These are phyloP conservation scores for Chlamydomonas sphaeroides DNA, from an alignment of 139 green algal species.

Conservation along the genomic window DNA sequence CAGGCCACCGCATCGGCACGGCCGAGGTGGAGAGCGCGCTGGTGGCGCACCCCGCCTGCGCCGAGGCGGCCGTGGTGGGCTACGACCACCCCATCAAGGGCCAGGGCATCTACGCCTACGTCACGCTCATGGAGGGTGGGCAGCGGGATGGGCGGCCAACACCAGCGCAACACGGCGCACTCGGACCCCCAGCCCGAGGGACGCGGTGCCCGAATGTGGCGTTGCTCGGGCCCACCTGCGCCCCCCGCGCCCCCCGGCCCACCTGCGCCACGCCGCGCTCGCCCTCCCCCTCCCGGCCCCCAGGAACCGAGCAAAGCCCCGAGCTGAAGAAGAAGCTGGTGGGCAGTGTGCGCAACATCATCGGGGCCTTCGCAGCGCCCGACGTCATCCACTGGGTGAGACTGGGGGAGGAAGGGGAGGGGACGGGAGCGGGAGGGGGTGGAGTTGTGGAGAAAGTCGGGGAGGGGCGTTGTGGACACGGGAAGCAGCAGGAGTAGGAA, in stretches of 20 bases:
- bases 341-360: slow-evolving; percentile 53
- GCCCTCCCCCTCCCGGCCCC: too few relatives aligned
- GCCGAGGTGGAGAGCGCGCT: slow-evolving; percentile 96
- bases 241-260: too few relatives aligned
- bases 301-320: slow-evolving; percentile 28
- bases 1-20: slow-evolving; percentile 93
- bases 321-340: slow-evolving; percentile 51
- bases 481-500: neutral
- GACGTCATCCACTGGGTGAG: slow-evolving; percentile 95
- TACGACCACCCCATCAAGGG: slow-evolving; percentile 91
- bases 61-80: slow-evolving; percentile 93
- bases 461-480: neutral
- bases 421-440: neutral
- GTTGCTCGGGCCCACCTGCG: too few relatives aligned
- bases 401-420: neutral
- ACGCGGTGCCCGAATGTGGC: too few relatives aligned
- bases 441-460: neutral
- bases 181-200: too few relatives aligned
- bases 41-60: slow-evolving; percentile 77
- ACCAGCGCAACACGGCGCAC: too few relatives aligned
- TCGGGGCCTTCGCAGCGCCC: slow-evolving; percentile 92
- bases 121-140: slow-evolving; percentile 82
- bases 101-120: slow-evolving; percentile 96
- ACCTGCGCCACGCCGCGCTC: too few relatives aligned
- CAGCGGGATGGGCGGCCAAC: too few relatives aligned